Conservation (phyloP, 345 rosid genomes). For the Eucalyptus curtisii region DNA sequence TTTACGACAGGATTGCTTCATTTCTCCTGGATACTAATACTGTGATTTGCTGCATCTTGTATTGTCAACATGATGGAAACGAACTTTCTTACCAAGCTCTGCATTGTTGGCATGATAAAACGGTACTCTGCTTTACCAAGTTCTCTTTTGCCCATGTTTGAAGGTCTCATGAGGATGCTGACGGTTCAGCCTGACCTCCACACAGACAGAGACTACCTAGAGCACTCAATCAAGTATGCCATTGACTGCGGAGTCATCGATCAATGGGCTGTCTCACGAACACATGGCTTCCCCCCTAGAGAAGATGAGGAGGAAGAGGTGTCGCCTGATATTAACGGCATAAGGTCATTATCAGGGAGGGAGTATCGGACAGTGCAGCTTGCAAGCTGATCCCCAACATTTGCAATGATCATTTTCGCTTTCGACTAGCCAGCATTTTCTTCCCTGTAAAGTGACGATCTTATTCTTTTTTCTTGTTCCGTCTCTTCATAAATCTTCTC, state of each 20-base stretch:
- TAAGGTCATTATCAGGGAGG: conserved; percentile 46
- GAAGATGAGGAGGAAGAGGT: conserved; percentile 47
- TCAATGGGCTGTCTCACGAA: conserved; percentile 60
- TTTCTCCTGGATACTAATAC: not conserved
- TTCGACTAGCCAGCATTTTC: not conserved
- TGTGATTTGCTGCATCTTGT: not conserved
- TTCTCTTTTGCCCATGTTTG: not conserved
- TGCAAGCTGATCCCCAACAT: not conserved
- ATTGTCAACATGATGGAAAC: not conserved
- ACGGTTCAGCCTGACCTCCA: conserved; percentile 57
- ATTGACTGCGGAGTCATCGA: conserved; percentile 77
- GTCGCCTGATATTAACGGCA: conserved; percentile 42
- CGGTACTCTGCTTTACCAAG: not conserved
- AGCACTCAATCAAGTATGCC: conserved; percentile 50
- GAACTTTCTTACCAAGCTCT: not conserved
- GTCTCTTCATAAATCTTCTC: not conserved
- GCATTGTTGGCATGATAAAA: not conserved
- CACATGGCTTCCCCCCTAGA: conserved; percentile 61
- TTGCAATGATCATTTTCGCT: not conserved
- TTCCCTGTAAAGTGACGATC: conserved; percentile 3
- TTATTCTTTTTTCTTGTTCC: not conserved
- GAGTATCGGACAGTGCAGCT: conserved; percentile 43
- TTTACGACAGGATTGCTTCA: not conserved
- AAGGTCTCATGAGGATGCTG: conserved; percentile 85
- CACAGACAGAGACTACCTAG: conserved; percentile 56